Conservation (phyloP, 495 filamentous ascomycete species). For the Penicillium malachiteum region DNA sequence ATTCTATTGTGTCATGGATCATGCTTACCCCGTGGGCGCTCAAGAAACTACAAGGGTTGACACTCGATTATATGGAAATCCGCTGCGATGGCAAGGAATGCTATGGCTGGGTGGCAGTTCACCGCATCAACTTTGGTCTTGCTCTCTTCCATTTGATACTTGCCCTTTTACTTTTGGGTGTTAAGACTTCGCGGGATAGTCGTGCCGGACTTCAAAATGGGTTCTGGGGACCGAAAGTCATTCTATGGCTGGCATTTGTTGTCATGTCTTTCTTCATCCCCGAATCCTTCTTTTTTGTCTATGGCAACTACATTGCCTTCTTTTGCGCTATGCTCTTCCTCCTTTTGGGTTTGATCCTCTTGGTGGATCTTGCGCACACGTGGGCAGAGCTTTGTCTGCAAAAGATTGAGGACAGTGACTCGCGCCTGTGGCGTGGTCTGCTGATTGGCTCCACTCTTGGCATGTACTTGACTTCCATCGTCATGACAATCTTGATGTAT, state of each 20-base stretch:
- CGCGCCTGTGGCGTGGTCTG: constrained; percentile 75
- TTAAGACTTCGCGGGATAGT: constrained; percentile 80
- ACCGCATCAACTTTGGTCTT: constrained; percentile 96
- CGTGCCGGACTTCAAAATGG: constrained; percentile 91
- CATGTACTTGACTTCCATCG: constrained; percentile 88
- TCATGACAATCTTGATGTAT: constrained; percentile 96
- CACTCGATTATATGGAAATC: constrained; percentile 93
- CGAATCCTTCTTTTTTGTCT: constrained; percentile 90
- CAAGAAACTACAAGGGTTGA: constrained; percentile 87
- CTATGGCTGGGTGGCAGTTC: constrained; percentile 92
- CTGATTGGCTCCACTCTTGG: constrained; percentile 88
- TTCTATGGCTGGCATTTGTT: constrained; percentile 82
- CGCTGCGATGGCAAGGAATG: constrained; percentile 87
- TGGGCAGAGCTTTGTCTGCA: constrained; percentile 95
- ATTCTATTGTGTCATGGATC: constrained; percentile 96
- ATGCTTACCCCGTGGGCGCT: constrained; percentile 99
- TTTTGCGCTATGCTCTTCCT: constrained; percentile 91
- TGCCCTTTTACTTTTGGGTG: constrained; percentile 79
- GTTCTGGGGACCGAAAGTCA: constrained; percentile 85
- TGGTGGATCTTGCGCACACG: constrained; percentile 95
- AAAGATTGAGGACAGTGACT: constrained; percentile 90
- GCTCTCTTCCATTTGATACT: constrained; percentile 90
- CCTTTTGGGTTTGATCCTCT: constrained; percentile 83
- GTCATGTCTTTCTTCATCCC: constrained; percentile 94
- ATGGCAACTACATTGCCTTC: constrained; percentile 91